Evolutionary conservation across 306 rosid genomes (phyloP), one percentile per base, ranked within the genome.

Genomic region (Purshia tridentata): DNA sequence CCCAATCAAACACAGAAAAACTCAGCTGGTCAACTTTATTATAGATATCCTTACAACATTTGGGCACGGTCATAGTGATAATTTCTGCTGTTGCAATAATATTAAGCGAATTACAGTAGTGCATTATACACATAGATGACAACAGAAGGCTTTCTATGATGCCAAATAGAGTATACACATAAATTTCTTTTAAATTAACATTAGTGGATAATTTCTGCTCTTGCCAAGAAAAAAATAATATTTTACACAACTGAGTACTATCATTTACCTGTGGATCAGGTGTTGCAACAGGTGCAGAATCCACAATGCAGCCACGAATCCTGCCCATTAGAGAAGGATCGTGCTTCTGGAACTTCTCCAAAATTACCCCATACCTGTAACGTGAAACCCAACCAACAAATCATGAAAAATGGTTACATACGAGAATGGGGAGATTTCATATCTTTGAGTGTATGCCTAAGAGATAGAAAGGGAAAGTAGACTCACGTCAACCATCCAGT

Each of bases 401-500:
- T 69, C 29, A 81, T 60, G 9, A 29, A 76, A 74, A 72, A 62
- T 37, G 15, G 52, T 35, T 61, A 52, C 3, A 47, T n/a, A 10
- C 63, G 20, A 67, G 12, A 64, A 79, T 6, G n/a, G 58, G 49
- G 70, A 76, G 63, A 29, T 49, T 51, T 16, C 53, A 49, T 2
- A 56, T 13, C 3, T 35, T n/a, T 12, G 49, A 7, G 8, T 29
- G 15, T 57, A 15, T 64, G 39, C 14, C 72, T 14, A 8, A 70
- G 35, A 62, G 58, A 65, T 23, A 19, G 37, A 50, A 51, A 69
- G 65, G 45, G 6, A 41, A 37, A 20, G 20, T 9, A 14, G 11
- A 82, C 99, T 82, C 69, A 94, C 99, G 93, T 87, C 78, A 94
- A 80, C 99, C 99, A 94, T 71, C 99, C 99, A 42, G 99, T 94